These are phyloP conservation scores for Salvia splendens DNA, from an alignment of 257 asterid genomes.

Conservation along the genomic window DNA sequence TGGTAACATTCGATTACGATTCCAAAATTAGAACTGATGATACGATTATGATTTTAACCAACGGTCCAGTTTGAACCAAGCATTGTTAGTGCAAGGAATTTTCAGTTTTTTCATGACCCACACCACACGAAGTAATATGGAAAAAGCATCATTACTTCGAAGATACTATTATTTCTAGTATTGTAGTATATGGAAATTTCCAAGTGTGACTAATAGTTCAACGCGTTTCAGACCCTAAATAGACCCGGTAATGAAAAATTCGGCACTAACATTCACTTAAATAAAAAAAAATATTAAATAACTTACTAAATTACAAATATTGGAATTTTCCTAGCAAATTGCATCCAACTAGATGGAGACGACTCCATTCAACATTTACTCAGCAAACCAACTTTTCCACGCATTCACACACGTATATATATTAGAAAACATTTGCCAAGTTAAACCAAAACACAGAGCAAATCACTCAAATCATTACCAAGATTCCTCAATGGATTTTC, in stretches of 20 bases:
- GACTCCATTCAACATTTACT: constrained; percentile 45
- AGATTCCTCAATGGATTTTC: constrained; percentile 40
- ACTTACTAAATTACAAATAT: constrained; percentile 36
- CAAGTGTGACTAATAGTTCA: neutral
- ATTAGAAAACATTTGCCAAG: neutral
- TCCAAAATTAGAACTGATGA: too few relatives aligned
- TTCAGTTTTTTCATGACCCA: neutral
- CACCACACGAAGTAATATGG: neutral
- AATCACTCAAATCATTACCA: constrained; percentile 1
- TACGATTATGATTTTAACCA: too few relatives aligned
- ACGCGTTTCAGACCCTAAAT: constrained; percentile 29
- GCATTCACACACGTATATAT: neutral
- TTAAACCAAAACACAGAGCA: neutral
- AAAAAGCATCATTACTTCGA: neutral
- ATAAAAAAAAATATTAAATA: neutral
- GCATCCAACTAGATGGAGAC: constrained; percentile 39
- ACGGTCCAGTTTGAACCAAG: too few relatives aligned
- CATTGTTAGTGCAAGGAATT: neutral
- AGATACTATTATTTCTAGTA: neutral
- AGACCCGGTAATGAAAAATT: constrained; percentile 22
- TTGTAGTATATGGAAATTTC: neutral
- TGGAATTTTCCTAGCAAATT: constrained; percentile 45
- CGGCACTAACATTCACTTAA: neutral
- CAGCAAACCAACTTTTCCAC: constrained; percentile 30
- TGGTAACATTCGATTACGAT: too few relatives aligned